Evolutionary conservation across 2,329 filamentous ascomycete species (phyloP).

Genomic region (Alternaria gansuensis): DNA sequence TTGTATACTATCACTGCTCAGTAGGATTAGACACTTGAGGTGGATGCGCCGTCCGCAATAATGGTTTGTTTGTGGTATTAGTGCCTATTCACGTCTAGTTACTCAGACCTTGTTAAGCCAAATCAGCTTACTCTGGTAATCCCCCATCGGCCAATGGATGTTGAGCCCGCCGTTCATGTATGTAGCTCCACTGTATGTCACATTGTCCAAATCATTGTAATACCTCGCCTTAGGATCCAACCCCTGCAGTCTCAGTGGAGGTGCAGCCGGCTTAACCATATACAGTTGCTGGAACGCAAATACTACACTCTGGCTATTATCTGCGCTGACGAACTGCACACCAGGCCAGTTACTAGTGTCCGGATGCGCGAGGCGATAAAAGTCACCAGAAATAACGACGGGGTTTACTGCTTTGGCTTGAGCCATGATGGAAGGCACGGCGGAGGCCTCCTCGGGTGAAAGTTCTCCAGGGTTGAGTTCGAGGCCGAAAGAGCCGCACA

Average conservation of each 20-base stretch:
- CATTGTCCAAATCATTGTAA: slow-evolving; percentile 60
- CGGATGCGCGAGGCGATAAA: slow-evolving; percentile 68
- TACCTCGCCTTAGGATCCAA: slow-evolving; percentile 65
- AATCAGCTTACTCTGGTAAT: slow-evolving; percentile 67
- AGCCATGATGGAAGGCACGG: slow-evolving; percentile 64
- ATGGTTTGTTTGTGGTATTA: background rate
- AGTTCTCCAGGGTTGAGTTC: slow-evolving; percentile 68
- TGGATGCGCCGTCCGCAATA: background rate
- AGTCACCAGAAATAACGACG: slow-evolving; percentile 65
- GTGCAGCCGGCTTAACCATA: slow-evolving; percentile 62
- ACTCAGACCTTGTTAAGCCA: slow-evolving; percentile 58
- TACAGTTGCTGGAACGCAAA: slow-evolving; percentile 69
- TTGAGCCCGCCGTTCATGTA: slow-evolving; percentile 71
- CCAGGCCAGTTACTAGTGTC: slow-evolving; percentile 70
- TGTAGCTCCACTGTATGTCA: slow-evolving; percentile 65
- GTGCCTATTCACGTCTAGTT: background rate
- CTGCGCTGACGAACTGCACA: slow-evolving; percentile 65
- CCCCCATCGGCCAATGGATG: slow-evolving; percentile 57
- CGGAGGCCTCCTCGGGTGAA: slow-evolving; percentile 60
- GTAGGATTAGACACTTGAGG: background rate
- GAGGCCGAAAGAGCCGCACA: slow-evolving; percentile 73
- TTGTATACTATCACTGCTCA: background rate
- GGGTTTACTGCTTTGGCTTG: slow-evolving; percentile 67
- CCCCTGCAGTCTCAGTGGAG: slow-evolving; percentile 65
- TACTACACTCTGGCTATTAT: slow-evolving; percentile 61